Base-by-base conservation (phyloP, 2,329 filamentous ascomycete species). In the Pestalotiopsis sp. region DNA sequence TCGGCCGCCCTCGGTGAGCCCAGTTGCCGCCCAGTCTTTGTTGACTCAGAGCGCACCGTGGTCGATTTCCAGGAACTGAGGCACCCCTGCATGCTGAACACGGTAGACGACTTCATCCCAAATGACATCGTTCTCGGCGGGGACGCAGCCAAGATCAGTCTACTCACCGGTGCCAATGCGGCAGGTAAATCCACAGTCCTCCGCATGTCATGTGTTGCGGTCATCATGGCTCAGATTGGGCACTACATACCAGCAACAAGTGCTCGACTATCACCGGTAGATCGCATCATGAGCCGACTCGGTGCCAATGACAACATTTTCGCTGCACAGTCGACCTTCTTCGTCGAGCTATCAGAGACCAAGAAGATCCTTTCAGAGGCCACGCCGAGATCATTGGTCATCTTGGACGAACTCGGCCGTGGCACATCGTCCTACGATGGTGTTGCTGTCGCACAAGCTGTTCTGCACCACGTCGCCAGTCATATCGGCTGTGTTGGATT, bases 291-390 rank as follows among this genome's bases (percentile, higher is more conserved):
- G 96, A 98, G 95, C 11, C 93, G 96, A 60, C 89, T 99, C 0
- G 96, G 96, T 11, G 96, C 96, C 62, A 97, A 98, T 76, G 96
- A 99, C 88, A 98, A 98, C 80, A 99, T 99, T 75, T 98, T 99
- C 78, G 96, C 95, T 1, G 93, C 95, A 0, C 96, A 99, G 80
- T 97, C 93, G 14, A 99, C 96, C 2, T 99, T 99, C 85, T 98
- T 99, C 77, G 95, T 99, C 36, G 96, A 99, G 81, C 85, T 99
- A 2, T 95, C 94, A 0, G 96, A 99, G 80, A 99, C 96, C 0
- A 97, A 98, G 84, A 98, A 98, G 85, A 99, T 99, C 64, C 86
- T 99, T 0, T 90, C 93, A 0, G 96, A 98, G 82, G 96, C 96
- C 0, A 98, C 95, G 0, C 92, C 95, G 0, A 93, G 95, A 12